Evolutionary conservation across 106 monocot genomes (phyloP), one percentile per base, ranked within the genome.

Genomic region (Dendrobium huoshanense): DNA sequence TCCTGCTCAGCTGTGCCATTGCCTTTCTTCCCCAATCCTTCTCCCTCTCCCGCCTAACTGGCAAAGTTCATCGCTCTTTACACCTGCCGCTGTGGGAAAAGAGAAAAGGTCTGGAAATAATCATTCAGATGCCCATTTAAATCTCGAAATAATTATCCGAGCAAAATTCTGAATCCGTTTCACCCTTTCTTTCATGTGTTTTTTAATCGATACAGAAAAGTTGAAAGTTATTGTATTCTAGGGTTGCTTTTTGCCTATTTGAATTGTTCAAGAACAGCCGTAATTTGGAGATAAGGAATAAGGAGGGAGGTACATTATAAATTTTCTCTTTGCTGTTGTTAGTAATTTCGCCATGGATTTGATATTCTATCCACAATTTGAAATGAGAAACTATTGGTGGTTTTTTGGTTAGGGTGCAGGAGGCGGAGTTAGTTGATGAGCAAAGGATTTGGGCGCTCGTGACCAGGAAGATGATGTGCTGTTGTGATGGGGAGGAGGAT

Each of bases 401-500:
- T 45, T 1, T 45, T 9, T 7, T 45, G 6, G 45, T 45, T 45
- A 45, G 9, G 37, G 37, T 37, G 37, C 37, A 37, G 37, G 37
- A 37, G 37, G 37, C 37, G 37, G 37, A 37, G 45, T n/a, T 5
- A 7, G 18, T 58, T 1, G 17, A n/a, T 17, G 58, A 45, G 4
- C n/a, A 58, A 17, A 58, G 18, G n/a, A 17, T 58, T 20, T 19
- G 58, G 58, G 67, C 31, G 31, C 22, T 67, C 45, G 42, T 20
- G 79, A 58, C 42, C 17, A 9, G 8, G 11, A 79, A 70, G 11
- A 84, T 84, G 84, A 44, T 75, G 20, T 84, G 84, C 79, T 84
- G 84, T 33, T 75, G 79, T 48, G 84, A 79, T 42, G 79, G 3
- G 25, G 78, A 84, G 75, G 84, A 84, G 65, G 84, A 84, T 74